phyloP scores from a whole-genome alignment of 2,329 filamentous ascomycete genomes.

The Stachybotrys echinatus region DNA sequence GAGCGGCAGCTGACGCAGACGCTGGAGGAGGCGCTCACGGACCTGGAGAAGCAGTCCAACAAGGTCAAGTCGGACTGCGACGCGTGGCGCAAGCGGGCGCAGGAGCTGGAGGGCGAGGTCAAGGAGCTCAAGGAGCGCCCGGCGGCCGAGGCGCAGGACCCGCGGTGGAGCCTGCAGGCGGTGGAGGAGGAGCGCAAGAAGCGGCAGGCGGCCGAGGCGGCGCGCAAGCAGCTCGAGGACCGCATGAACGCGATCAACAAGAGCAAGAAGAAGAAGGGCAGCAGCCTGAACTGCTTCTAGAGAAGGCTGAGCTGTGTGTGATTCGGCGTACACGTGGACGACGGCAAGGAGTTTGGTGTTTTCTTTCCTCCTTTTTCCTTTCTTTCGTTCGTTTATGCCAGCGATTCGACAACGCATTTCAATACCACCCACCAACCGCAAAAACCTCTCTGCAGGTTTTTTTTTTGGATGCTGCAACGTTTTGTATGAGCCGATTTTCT shows the following conservation, averaged over 20 bases:
- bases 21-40: constrained; percentile 89
- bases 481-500: background rate
- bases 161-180: constrained; percentile 71
- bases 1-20: constrained; percentile 96
- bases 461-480: background rate
- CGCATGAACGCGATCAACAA: constrained; percentile 86
- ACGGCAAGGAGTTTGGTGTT: background rate
- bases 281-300: constrained; percentile 96
- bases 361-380: constrained; percentile 14
- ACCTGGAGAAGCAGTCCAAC: constrained; percentile 86
- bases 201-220: constrained; percentile 82
- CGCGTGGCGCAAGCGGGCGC: constrained; percentile 81
- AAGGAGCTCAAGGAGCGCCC: constrained; percentile 55
- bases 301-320: constrained; percentile 14
- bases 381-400: constrained; percentile 3
- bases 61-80: constrained; percentile 90
- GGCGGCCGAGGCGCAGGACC: constrained; percentile 44
- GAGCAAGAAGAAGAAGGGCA: constrained; percentile 92
- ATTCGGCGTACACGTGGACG: background rate
- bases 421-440: background rate
- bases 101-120: constrained; percentile 67
- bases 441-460: background rate
- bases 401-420: background rate
- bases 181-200: constrained; percentile 97
- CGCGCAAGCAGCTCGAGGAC: constrained; percentile 84